Evolutionary conservation across 768 basidiomycete genomes (phyloP), one percentile per base, ranked within the genome.

Genomic region (Naematelia aurantialba): DNA sequence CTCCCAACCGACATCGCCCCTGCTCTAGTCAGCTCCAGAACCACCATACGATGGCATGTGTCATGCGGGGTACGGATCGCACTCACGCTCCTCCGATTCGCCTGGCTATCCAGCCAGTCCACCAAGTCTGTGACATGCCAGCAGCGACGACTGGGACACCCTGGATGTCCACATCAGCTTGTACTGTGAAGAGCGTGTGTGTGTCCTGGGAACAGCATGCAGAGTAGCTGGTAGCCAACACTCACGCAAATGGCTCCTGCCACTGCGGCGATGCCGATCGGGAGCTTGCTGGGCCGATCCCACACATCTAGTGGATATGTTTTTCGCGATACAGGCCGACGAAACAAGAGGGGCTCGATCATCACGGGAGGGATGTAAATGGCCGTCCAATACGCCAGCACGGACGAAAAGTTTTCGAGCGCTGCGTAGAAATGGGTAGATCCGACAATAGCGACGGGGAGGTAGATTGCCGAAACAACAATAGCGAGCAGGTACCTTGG

Each of bases 71-170:
- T n/a, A n/a, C n/a, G n/a, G n/a, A n/a, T n/a, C n/a, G n/a, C n/a
- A 70, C 69, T 70, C 55, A 71, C 65, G 61, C 58, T 56, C 66
- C 73, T 3, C 60, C 63, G 27, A 75, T 70, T 19, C 44, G 55
- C 24, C 51, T 50, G 4, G 73, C 73, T 31, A 75, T 72, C 73
- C 73, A 75, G 25, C 73, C 73, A 5, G 60, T 60, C 73, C 73
- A 75, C 73, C 73, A 75, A 13, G 63, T 62, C 50, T 72, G 68
- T 3, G 73, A 60, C 73, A 75, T 75, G 2, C 67, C 65, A 17
- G 73, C 71, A 2, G 61, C 64, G 17, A 72, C 60, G 22, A 72
- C 30, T 0, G 73, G 73, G 14, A 70, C 56, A 17, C 70, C 73
- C 69, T 69, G 55, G 34, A 27, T 42, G 34, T 50, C 22, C 45